A percentile compares a stretch with the other conserved stretches of the same genome.
These are phyloP conservation scores for Fraxinus sp. DNA, from an alignment of 305 asterid genomes.

Conservation along the genomic window DNA sequence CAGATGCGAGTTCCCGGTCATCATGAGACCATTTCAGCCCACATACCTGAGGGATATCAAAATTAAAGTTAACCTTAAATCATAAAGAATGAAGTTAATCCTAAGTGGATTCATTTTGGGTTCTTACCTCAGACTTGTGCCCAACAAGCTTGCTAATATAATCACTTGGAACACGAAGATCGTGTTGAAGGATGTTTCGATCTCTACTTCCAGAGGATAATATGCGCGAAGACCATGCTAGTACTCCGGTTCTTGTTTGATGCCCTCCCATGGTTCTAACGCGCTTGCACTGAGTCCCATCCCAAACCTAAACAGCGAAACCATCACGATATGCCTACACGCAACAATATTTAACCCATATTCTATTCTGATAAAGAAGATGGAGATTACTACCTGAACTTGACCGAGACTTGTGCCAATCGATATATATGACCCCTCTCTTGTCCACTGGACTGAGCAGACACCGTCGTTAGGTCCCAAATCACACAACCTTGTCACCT, in stretches of 20 bases:
- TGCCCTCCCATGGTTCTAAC: conserved; percentile 88
- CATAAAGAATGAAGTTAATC: background rate
- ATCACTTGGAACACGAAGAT: conserved; percentile 85
- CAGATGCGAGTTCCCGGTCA: conserved; percentile 98
- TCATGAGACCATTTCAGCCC: conserved; percentile 99
- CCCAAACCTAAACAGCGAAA: conserved; percentile 70
- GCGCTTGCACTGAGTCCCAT: conserved; percentile 86
- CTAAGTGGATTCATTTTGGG: background rate
- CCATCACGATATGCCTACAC: background rate
- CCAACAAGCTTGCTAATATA: conserved; percentile 79
- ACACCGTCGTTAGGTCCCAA: conserved; percentile 91
- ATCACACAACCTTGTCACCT: conserved; percentile 96
- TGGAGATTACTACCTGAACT: conserved; percentile 63
- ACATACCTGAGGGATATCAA: conserved; percentile 54
- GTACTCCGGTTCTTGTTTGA: conserved; percentile 90
- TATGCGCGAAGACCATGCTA: conserved; percentile 87
- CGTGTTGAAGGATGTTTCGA: conserved; percentile 92
- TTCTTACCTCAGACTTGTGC: conserved; percentile 86
- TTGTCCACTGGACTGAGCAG: conserved; percentile 93
- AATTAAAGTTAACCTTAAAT: background rate
- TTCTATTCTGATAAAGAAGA: background rate
- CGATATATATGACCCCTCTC: conserved; percentile 91
- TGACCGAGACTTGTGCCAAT: conserved; percentile 89
- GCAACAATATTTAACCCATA: background rate
- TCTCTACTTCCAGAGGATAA: conserved; percentile 97